Base-by-base conservation (phyloP, 768 basidiomycete genomes). In the Russula abietina region DNA sequence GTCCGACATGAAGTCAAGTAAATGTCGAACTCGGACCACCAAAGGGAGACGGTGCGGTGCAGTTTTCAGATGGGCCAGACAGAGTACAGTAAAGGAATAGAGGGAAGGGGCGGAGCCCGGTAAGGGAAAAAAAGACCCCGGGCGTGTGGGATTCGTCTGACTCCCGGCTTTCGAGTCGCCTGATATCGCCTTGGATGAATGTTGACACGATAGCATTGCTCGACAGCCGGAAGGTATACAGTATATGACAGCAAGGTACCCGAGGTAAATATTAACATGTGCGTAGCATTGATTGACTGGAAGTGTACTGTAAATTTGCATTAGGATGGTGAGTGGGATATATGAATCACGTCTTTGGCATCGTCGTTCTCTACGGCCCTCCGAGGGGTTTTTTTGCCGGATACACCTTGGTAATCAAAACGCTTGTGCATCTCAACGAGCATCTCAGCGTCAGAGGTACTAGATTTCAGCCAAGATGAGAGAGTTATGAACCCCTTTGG, bases 351-450 rank as follows among this genome's bases (percentile, higher is more conserved):
- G 48, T 12, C n/a, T n/a, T 38, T 14, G 52, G 51, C 17, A 32
- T 36, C 22, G 33, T 26, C 8, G 33, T n/a, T 55, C 53, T 45
- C 53, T 45, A 64, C 22, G 3, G 32, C 17, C 36, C 58, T 32
- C 49, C n/a, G n/a, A 52, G 41, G 19, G 62, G 30, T 14, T 58
- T 66, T 66, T 55, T 51, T 65, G 30, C 43, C 36, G 10, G 65
- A 41, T 33, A 41, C 58, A 48, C 43, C 56, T 3, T 39, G 53
- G 17, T 66, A 66, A 24, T 66, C 67, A 38, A 62, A 67, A 19
- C 50, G 61, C 45, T 36, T 36, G 33, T 36, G 33, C 33, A 11
- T 36, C 33, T 59, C 17, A 39, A 57, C 17, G 46, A 59, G 67
- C 57, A 66, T 50, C 43, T 62, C 49, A n/a, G 38, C 54, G 10